Conservation (phyloP, 2,329 filamentous ascomycete species). For the Monosporascus ibericus region DNA sequence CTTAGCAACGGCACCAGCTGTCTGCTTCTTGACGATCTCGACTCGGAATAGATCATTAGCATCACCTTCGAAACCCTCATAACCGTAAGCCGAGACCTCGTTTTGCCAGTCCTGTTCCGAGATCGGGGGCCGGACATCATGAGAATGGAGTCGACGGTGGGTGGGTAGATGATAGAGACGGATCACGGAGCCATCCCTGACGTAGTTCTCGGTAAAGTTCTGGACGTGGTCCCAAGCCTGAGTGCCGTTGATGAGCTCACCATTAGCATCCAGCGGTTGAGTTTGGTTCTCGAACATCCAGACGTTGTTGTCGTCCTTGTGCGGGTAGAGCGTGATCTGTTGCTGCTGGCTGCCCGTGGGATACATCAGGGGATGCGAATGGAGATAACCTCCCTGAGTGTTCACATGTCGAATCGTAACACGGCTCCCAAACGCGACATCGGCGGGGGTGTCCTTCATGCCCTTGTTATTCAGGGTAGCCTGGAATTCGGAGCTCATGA, state of each 20-base stretch:
- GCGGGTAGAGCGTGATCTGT: conserved; percentile 94
- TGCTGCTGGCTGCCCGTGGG: conserved; percentile 96
- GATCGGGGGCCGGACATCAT: conserved; percentile 83
- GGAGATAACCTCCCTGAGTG: conserved; percentile 94
- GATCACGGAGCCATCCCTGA: conserved; percentile 75
- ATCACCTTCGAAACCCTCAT: conserved; percentile 93
- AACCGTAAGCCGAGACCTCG: conserved; percentile 94
- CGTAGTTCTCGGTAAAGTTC: conserved; percentile 51
- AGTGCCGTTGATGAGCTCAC: conserved; percentile 72
- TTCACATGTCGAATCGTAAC: conserved; percentile 88
- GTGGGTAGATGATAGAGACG: conserved; percentile 80
- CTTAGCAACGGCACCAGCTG: conserved; percentile 71
- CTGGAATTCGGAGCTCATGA: conserved; percentile 99
- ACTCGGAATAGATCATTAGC: conserved; percentile 94
- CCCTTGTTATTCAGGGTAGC: conserved; percentile 92
- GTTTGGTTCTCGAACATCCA: conserved; percentile 96
- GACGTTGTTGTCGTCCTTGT: conserved; percentile 98
- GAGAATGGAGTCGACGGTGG: conserved; percentile 86
- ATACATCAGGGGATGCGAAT: conserved; percentile 97
- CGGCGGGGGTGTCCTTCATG: conserved; percentile 91
- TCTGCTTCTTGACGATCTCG: conserved; percentile 89
- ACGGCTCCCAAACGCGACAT: conserved; percentile 83
- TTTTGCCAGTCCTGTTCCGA: conserved; percentile 91
- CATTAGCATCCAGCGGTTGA: conserved; percentile 72
- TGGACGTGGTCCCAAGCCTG: conserved; percentile 73